These are phyloP conservation scores for Pichia sp. DNA, from an alignment of 1,139 yeast species.

Conservation along the genomic window DNA sequence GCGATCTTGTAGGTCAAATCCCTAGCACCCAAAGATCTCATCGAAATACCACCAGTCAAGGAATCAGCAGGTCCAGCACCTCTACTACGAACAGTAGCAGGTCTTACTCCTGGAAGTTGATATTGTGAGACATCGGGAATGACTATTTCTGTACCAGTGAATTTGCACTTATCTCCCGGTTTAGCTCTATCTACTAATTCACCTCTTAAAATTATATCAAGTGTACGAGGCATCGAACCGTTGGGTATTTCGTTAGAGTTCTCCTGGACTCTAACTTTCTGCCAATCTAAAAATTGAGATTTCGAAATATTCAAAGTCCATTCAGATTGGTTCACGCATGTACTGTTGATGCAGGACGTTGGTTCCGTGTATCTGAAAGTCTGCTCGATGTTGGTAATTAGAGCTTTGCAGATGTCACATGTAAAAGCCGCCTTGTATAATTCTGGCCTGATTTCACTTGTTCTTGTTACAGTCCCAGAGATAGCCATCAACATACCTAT, in stretches of 20 bases:
- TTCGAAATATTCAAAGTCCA: constrained; percentile 84
- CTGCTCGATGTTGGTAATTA: constrained; percentile 88
- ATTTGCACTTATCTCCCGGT: constrained; percentile 95
- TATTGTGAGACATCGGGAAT: constrained; percentile 93
- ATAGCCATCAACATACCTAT: constrained; percentile 83
- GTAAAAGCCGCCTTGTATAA: constrained; percentile 80
- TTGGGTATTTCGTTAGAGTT: constrained; percentile 95
- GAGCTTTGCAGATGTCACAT: constrained; percentile 84
- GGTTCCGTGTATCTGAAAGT: constrained; percentile 94
- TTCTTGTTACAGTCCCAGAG: constrained; percentile 93
- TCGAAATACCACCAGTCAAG: constrained; percentile 72
- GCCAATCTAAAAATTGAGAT: constrained; percentile 95
- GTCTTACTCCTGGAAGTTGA: constrained; percentile 95
- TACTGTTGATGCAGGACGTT: constrained; percentile 79
- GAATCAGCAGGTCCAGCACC: constrained; percentile 64
- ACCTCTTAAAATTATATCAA: constrained; percentile 89
- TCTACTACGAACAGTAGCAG: constrained; percentile 65
- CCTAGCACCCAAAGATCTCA: constrained; percentile 84
- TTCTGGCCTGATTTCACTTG: constrained; percentile 97
- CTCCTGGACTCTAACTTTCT: constrained; percentile 91
- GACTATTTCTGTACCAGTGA: constrained; percentile 94
- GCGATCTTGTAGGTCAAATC: constrained; percentile 91
- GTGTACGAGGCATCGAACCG: constrained; percentile 97
- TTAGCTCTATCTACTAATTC: constrained; percentile 95
- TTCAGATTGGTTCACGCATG: constrained; percentile 79